phyloP scores from a whole-genome alignment of 129 eudicot species.

The Pittosporum tobira region DNA sequence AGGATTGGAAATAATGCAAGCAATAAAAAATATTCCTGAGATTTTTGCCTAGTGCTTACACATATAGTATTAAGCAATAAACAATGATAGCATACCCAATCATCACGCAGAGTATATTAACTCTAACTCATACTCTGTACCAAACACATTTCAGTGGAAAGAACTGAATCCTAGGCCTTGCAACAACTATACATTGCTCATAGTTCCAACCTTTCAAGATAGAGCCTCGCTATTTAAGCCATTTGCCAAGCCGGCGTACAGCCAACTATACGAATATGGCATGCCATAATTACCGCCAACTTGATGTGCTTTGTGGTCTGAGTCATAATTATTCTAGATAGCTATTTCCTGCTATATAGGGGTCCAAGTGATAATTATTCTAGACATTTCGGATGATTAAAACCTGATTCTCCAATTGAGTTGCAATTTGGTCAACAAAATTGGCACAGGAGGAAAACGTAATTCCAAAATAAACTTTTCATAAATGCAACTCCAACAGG shows the following conservation, averaged over 20 bases:
- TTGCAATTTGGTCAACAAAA: not conserved
- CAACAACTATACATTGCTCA: not conserved
- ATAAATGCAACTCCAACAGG: not conserved
- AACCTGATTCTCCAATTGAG: no score
- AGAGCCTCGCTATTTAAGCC: not conserved
- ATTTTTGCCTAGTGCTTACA: not conserved
- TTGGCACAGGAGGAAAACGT: not conserved
- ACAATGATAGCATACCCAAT: not conserved
- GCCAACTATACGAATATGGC: no score
- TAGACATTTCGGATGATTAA: not conserved
- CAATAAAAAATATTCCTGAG: not conserved
- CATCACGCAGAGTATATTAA: not conserved
- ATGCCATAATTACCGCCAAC: no score
- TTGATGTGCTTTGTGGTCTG: no score
- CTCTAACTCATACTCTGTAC: not conserved
- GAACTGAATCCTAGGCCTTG: not conserved
- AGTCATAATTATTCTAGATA: no score
- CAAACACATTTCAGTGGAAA: not conserved
- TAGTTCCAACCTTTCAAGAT: not conserved
- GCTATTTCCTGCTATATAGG: no score
- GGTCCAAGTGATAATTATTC: no score
- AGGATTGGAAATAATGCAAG: not conserved
- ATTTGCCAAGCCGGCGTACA: no score
- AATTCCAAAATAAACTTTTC: not conserved
- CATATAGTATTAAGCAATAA: not conserved